phyloP scores from a whole-genome alignment of 176 grass and related monocot genomes.

The Olyra latifolia region DNA sequence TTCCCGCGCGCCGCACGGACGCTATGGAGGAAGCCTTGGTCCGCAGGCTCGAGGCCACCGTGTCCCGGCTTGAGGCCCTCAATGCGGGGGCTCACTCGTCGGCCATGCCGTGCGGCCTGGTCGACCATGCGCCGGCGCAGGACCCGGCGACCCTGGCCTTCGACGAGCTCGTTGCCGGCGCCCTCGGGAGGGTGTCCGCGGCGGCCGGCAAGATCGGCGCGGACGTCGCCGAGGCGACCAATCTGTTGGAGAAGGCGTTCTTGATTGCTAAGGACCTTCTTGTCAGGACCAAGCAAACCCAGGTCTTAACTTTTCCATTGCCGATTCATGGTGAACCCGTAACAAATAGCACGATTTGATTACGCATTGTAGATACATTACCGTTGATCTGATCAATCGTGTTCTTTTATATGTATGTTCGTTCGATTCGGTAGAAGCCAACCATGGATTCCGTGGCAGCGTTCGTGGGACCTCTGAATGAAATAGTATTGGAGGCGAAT shows the following conservation, averaged over 20 bases:
- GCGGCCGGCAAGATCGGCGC: conserved; percentile 46
- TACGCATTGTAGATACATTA: neutral
- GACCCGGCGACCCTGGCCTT: conserved; percentile 46
- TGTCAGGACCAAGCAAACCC: conserved; percentile 43
- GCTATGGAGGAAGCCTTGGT: conserved; percentile 47
- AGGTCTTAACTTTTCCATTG: conserved; percentile 9
- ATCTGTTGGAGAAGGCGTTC: conserved; percentile 58
- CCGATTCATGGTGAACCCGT: neutral
- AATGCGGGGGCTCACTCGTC: neutral
- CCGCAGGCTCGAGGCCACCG: conserved; percentile 46
- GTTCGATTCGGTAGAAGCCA: conserved; percentile 43
- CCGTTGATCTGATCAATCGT: neutral
- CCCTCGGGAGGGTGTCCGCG: conserved; percentile 41
- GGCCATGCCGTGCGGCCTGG: neutral
- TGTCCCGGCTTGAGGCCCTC: conserved; percentile 49
- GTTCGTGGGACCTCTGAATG: conserved; percentile 56
- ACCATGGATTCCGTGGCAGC: conserved; percentile 16
- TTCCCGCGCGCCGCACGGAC: neutral
- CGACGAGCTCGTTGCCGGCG: conserved; percentile 37
- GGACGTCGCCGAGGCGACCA: conserved; percentile 43
- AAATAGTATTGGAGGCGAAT: conserved; percentile 45
- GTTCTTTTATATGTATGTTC: neutral
- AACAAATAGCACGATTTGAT: neutral
- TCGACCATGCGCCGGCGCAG: neutral
- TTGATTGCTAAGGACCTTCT: conserved; percentile 48